Evolutionary conservation across 805 yeast genomes (phyloP).

Genomic region (Wickerhamomyces chaumierensis): DNA sequence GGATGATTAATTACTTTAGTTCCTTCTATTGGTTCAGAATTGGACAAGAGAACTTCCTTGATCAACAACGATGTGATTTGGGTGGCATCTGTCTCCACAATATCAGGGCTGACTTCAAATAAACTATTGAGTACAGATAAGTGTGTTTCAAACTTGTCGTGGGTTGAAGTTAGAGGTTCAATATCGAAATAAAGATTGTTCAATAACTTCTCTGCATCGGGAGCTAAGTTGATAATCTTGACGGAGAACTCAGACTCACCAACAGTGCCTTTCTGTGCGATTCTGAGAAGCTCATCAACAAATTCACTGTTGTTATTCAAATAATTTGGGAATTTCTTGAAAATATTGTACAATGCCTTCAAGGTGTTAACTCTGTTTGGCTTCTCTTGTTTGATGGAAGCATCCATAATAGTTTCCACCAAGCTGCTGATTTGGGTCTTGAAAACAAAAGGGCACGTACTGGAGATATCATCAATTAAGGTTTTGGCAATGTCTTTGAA

Average conservation of each 20-base stretch:
- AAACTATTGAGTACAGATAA: slow-evolving; percentile 52
- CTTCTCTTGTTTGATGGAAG: slow-evolving; percentile 14
- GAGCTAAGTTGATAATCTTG: slow-evolving; percentile 40
- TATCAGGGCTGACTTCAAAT: slow-evolving; percentile 33
- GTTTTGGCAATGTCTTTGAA: slow-evolving; percentile 31
- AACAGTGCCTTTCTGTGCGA: slow-evolving; percentile 44
- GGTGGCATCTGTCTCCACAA: slow-evolving; percentile 40
- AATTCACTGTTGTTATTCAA: slow-evolving; percentile 32
- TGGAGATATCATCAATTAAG: slow-evolving; percentile 47
- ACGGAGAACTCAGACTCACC: slow-evolving; percentile 54
- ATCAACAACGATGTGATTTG: slow-evolving; percentile 51
- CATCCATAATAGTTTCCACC: slow-evolving; percentile 24
- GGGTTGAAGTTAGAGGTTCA: slow-evolving; percentile 37
- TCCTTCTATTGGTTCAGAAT: slow-evolving; percentile 21
- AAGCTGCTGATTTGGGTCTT: slow-evolving; percentile 46
- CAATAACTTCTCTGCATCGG: slow-evolving; percentile 28
- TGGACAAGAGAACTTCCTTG: slow-evolving; percentile 48
- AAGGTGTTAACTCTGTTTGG: slow-evolving; percentile 25
- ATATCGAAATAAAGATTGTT: slow-evolving; percentile 28
- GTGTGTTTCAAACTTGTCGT: slow-evolving; percentile 37
- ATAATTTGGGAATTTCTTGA: slow-evolving; percentile 36
- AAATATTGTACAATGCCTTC: slow-evolving; percentile 49
- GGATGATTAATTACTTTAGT: no score
- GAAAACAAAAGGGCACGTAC: slow-evolving; percentile 51
- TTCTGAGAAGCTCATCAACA: slow-evolving; percentile 29